Evolutionary conservation across 2,329 filamentous ascomycete genomes (phyloP).

Genomic region (Elsinoe batatas): DNA sequence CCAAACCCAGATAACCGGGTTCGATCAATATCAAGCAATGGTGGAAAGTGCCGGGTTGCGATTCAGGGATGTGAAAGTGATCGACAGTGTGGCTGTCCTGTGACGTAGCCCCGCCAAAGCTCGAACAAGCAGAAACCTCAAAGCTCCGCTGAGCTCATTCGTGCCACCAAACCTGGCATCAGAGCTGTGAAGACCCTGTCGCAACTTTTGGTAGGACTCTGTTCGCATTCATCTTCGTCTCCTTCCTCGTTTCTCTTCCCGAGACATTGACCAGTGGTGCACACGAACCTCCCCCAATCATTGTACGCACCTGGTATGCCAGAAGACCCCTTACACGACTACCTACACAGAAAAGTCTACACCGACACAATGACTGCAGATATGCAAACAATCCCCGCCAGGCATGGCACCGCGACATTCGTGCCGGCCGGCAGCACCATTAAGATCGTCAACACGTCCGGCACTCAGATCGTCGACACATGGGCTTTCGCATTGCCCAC

Average conservation of each 20-base stretch:
- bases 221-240: neutral
- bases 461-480: slow-evolving; percentile 40
- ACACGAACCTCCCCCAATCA: neutral
- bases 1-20: neutral
- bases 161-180: slow-evolving; percentile 4
- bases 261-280: neutral
- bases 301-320: slow-evolving; percentile 1
- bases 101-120: slow-evolving; percentile 5
- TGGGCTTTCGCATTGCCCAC: slow-evolving; percentile 40
- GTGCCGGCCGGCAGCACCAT: slow-evolving; percentile 40
- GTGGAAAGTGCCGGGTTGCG: neutral
- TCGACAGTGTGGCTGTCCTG: slow-evolving; percentile 1
- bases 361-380: slow-evolving; percentile 7
- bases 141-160: neutral
- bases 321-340: slow-evolving; percentile 4
- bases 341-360: slow-evolving; percentile 11
- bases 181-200: neutral
- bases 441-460: slow-evolving; percentile 42
- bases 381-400: slow-evolving; percentile 37
- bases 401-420: slow-evolving; percentile 42
- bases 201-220: neutral
- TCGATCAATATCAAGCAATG: neutral
- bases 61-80: neutral
- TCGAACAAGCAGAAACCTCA: neutral
- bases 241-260: neutral